Conservation (phyloP, 345 rosid species). For the Rhodamnia rubescens region DNA sequence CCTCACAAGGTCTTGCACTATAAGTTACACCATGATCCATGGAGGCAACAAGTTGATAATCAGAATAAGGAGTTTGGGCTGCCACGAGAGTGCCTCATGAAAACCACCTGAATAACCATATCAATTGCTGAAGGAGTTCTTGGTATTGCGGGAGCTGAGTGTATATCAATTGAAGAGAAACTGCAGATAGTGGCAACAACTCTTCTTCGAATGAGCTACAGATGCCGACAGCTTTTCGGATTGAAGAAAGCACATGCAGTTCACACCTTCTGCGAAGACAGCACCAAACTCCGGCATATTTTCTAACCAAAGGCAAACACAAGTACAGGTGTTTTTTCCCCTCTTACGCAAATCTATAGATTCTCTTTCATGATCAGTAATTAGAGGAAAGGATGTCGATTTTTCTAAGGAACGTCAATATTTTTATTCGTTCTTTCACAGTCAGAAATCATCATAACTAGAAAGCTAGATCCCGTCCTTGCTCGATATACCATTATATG, state of each 20-base stretch:
- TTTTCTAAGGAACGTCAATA: not conserved
- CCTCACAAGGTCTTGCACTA: conserved; percentile 45
- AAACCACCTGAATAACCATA: conserved; percentile 7
- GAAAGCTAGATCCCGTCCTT: not conserved
- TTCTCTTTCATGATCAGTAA: not conserved
- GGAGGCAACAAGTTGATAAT: conserved; percentile 46
- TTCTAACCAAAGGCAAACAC: not conserved
- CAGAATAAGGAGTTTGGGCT: conserved; percentile 48
- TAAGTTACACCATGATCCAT: conserved; percentile 83
- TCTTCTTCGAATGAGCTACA: not conserved
- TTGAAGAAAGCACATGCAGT: not conserved
- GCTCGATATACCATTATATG: not conserved
- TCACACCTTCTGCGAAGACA: not conserved
- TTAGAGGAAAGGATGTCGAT: not conserved
- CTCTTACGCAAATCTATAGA: not conserved
- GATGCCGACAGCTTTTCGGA: not conserved
- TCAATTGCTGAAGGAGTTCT: not conserved
- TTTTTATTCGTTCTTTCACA: not conserved
- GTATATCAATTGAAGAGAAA: not conserved
- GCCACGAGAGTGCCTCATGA: conserved; percentile 58
- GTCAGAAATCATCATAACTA: not conserved
- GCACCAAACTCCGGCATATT: not conserved
- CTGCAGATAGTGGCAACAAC: not conserved
- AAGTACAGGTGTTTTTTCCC: not conserved
- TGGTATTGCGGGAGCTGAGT: not conserved